These are phyloP conservation scores for Hyaloscypha variabilis DNA, from an alignment of 495 filamentous ascomycete genomes.

Conservation along the genomic window DNA sequence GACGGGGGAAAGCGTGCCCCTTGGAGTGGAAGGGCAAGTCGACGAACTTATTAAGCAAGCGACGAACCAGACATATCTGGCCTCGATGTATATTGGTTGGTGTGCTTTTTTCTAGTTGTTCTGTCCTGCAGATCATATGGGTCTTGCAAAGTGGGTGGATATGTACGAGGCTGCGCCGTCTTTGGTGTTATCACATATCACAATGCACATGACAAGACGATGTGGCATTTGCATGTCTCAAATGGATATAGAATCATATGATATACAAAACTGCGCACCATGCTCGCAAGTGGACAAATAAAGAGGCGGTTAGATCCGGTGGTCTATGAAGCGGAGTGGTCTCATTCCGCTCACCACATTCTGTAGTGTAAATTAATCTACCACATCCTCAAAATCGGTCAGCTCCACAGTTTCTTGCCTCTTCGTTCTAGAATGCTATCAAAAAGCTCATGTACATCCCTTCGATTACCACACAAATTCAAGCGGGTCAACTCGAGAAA, in stretches of 20 bases:
- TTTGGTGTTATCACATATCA: background rate
- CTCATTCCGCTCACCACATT: background rate
- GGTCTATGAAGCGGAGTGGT: background rate
- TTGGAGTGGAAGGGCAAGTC: constrained; percentile 94
- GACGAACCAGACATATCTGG: constrained; percentile 72
- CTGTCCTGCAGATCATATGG: background rate
- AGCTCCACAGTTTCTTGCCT: background rate
- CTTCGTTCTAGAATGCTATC: too few relatives aligned
- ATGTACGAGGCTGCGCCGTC: background rate
- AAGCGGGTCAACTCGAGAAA: background rate
- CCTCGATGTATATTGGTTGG: constrained; percentile 98
- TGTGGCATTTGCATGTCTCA: background rate
- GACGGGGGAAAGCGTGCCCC: constrained; percentile 81
- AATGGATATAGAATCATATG: background rate
- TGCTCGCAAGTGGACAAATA: background rate
- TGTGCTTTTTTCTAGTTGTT: constrained; percentile 77
- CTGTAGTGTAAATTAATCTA: background rate
- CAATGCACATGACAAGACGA: background rate
- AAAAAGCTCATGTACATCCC: constrained; percentile 9
- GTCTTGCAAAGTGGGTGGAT: background rate
- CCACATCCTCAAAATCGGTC: background rate
- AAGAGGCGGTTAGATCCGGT: background rate
- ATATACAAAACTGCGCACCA: background rate
- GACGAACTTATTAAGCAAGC: constrained; percentile 89
- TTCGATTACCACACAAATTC: background rate